Conservation (phyloP, 306 rosid species). For the Phaseolus lunatus region DNA sequence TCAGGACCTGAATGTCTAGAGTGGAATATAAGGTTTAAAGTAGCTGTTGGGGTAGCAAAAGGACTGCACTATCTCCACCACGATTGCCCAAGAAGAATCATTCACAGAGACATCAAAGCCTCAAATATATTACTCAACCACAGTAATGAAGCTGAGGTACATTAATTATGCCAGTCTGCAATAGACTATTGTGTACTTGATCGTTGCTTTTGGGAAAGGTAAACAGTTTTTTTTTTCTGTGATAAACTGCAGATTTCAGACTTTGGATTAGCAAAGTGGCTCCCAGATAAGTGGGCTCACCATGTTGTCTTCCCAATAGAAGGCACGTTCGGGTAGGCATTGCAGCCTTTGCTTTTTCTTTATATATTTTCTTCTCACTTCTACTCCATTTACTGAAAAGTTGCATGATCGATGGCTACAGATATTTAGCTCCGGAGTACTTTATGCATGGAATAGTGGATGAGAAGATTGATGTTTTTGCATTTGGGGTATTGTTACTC, state of each 20-base stretch:
- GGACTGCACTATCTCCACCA: slow-evolving; percentile 82
- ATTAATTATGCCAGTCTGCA: neutral
- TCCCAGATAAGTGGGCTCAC: slow-evolving; percentile 86
- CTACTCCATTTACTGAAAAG: slow-evolving; percentile 12
- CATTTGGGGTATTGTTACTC: slow-evolving; percentile 76
- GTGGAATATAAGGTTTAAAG: slow-evolving; percentile 76
- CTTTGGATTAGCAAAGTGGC: slow-evolving; percentile 93
- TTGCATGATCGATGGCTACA: slow-evolving; percentile 37
- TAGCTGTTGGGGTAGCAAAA: slow-evolving; percentile 77
- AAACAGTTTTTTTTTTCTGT: neutral
- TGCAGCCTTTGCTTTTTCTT: neutral
- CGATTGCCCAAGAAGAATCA: slow-evolving; percentile 84
- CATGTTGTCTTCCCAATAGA: slow-evolving; percentile 90
- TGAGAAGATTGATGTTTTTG: slow-evolving; percentile 80
- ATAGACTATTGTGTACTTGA: slow-evolving; percentile 1
- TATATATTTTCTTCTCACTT: neutral
- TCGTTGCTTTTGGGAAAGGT: neutral
- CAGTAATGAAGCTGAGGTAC: slow-evolving; percentile 70
- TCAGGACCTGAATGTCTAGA: slow-evolving; percentile 62
- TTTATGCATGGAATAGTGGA: slow-evolving; percentile 90
- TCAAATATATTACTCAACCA: slow-evolving; percentile 70
- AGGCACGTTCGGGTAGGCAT: slow-evolving; percentile 85
- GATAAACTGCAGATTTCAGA: slow-evolving; percentile 71
- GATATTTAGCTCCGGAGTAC: slow-evolving; percentile 90
- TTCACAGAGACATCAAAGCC: slow-evolving; percentile 92